Percentiles rank a stretch among this genome's conserved stretches.
Evolutionary conservation across 257 asterid genomes (phyloP).

Genomic region (Vinca minor): DNA sequence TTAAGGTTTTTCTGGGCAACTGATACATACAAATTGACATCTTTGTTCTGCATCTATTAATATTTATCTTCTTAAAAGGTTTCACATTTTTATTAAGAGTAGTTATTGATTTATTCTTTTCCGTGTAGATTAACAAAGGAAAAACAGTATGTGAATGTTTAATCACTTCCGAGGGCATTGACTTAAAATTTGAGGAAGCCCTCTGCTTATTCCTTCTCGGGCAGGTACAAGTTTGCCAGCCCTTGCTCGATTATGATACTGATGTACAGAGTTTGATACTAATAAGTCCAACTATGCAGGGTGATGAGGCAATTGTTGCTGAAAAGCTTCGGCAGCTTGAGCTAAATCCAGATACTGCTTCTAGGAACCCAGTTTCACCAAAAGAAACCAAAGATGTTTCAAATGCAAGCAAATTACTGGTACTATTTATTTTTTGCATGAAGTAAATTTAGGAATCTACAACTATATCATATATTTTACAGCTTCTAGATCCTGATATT

Average conservation of each 20-base stretch:
- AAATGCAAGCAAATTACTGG: conserved; percentile 61
- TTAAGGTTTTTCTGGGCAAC: not conserved
- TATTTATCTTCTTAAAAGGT: not conserved
- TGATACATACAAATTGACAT: not conserved
- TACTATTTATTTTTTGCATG: conserved; percentile 22
- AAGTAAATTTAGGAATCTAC: not conserved
- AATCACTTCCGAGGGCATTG: conserved; percentile 80
- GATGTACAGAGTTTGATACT: conserved; percentile 5
- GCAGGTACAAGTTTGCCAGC: conserved; percentile 50
- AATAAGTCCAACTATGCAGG: conserved; percentile 39
- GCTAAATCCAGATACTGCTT: conserved; percentile 37
- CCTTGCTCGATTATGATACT: conserved; percentile 10
- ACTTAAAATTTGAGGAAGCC: conserved; percentile 89
- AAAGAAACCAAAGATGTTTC: conserved; percentile 53
- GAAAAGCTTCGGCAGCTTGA: conserved; percentile 74
- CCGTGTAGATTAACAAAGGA: conserved; percentile 65
- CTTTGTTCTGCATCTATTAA: not conserved
- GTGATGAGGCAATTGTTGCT: conserved; percentile 65
- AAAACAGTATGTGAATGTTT: conserved; percentile 74
- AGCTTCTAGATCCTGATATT: not conserved
- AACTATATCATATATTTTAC: conserved; percentile 1
- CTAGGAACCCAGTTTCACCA: conserved; percentile 41
- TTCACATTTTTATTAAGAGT: conserved; percentile 14
- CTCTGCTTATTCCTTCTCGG: conserved; percentile 90
- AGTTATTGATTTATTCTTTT: conserved; percentile 15